Evolutionary conservation across 305 asterid species (phyloP).

Genomic region (Plantago lanceolata): DNA sequence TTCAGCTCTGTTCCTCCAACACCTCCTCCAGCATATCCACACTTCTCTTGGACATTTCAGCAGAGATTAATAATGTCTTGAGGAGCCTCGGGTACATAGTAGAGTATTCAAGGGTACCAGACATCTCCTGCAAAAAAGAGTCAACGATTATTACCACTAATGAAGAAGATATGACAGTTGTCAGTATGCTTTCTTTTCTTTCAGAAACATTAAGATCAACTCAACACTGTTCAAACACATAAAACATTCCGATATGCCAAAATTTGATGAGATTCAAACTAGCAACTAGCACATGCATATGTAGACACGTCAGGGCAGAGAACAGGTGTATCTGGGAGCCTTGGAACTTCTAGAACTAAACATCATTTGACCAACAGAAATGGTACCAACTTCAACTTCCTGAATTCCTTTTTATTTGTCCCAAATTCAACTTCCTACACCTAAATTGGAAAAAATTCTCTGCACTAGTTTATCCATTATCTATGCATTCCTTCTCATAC

Average conservation of each 20-base stretch:
- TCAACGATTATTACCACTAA: conserved; percentile 5
- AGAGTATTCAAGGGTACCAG: conserved; percentile 51
- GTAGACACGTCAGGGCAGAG: not conserved
- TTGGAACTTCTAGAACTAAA: too few relatives aligned
- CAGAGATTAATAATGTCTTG: conserved; percentile 68
- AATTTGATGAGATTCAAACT: not conserved
- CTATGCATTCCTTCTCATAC: too few relatives aligned
- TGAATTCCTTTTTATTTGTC: too few relatives aligned
- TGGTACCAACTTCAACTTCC: too few relatives aligned
- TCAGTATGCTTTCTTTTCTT: not conserved
- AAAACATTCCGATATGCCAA: not conserved
- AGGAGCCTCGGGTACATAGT: conserved; percentile 68
- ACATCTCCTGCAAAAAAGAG: conserved; percentile 48
- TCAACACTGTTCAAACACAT: not conserved
- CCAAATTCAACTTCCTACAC: too few relatives aligned
- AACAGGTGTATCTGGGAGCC: too few relatives aligned
- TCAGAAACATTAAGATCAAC: not conserved
- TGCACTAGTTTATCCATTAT: too few relatives aligned
- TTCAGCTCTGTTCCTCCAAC: conserved; percentile 77
- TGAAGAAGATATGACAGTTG: not conserved
- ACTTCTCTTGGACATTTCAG: conserved; percentile 72
- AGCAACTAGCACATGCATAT: not conserved
- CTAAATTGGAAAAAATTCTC: too few relatives aligned
- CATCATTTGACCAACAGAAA: too few relatives aligned
- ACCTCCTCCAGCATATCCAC: conserved; percentile 85